Evolutionary conservation across 371 early-diverging fungal species (phyloP).

Genomic region (Sporodiniella umbellata): DNA sequence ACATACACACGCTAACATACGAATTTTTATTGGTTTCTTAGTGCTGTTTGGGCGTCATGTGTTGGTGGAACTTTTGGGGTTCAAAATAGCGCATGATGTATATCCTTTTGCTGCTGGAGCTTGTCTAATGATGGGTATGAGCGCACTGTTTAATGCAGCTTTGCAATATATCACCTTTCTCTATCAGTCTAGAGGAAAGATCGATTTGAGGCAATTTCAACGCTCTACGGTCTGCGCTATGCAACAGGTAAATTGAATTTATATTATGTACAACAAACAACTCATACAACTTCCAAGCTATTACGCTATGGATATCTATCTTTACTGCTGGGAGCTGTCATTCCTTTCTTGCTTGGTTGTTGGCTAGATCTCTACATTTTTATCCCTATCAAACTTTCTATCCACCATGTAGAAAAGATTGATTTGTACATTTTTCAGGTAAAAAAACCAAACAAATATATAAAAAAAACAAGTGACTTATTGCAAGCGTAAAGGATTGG

Average conservation of each 20-base stretch:
- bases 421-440: conserved; percentile 20
- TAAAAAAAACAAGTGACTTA: too few species aligned
- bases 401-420: conserved; percentile 9
- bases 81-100: conserved; percentile 44
- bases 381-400: conserved; percentile 30
- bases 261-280: background rate
- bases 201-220: background rate
- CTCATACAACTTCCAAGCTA: conserved; percentile 1
- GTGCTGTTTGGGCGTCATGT: conserved; percentile 49
- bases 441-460: conserved; percentile 1
- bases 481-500: conserved; percentile 56
- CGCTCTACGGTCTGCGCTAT: too few species aligned
- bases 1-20: too few species aligned
- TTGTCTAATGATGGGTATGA: conserved; percentile 14
- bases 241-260: too few species aligned
- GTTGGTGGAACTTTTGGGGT: conserved; percentile 19
- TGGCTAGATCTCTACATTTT: conserved; percentile 45
- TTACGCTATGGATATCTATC: conserved; percentile 23
- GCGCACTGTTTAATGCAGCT: conserved; percentile 8
- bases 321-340: conserved; percentile 30
- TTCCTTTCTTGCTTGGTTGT: conserved; percentile 46
- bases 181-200: background rate
- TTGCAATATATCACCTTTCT: conserved; percentile 12
- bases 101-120: conserved; percentile 38
- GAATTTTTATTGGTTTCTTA: conserved; percentile 11